Conservation (phyloP, 306 rosid species). For the Gillenia trifoliata region DNA sequence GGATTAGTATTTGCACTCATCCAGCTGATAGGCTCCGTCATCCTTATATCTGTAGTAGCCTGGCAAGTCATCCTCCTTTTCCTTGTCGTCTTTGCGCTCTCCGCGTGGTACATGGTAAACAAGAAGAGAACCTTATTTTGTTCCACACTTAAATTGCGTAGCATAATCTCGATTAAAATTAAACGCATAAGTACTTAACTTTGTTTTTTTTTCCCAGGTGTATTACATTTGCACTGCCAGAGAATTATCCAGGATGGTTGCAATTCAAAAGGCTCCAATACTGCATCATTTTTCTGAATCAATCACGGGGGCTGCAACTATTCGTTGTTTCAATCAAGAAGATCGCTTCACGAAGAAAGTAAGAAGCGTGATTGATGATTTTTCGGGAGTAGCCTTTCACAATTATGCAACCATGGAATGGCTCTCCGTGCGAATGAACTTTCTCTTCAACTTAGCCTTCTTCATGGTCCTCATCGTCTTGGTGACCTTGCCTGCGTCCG, state of each 20-base stretch:
- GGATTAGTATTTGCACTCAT: slow-evolving; percentile 84
- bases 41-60: slow-evolving; percentile 75
- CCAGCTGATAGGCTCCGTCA: slow-evolving; percentile 65
- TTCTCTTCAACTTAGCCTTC: slow-evolving; percentile 67
- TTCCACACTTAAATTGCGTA: too few species aligned
- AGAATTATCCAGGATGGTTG: slow-evolving; percentile 84
- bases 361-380: slow-evolving; percentile 49
- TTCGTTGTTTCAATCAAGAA: slow-evolving; percentile 74
- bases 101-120: slow-evolving; percentile 45
- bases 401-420: slow-evolving; percentile 83
- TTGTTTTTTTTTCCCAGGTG: too few species aligned
- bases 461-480: slow-evolving; percentile 57
- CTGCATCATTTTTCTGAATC: slow-evolving; percentile 86
- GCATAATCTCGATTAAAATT: too few species aligned
- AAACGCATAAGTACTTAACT: too few species aligned
- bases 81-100: slow-evolving; percentile 50
- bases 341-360: slow-evolving; percentile 41
- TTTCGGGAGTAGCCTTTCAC: slow-evolving; percentile 71
- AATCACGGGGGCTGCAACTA: slow-evolving; percentile 50
- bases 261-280: slow-evolving; percentile 70
- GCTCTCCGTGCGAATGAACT: slow-evolving; percentile 72
- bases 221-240: slow-evolving; percentile 69
- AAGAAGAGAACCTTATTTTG: too few species aligned
- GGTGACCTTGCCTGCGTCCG: slow-evolving; percentile 61
- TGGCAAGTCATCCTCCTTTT: slow-evolving; percentile 77